A percentile compares a stretch with the other conserved stretches of the same genome.
Evolutionary conservation across 2,329 filamentous ascomycete species (phyloP).

Genomic region (Aspergillus versicolor): DNA sequence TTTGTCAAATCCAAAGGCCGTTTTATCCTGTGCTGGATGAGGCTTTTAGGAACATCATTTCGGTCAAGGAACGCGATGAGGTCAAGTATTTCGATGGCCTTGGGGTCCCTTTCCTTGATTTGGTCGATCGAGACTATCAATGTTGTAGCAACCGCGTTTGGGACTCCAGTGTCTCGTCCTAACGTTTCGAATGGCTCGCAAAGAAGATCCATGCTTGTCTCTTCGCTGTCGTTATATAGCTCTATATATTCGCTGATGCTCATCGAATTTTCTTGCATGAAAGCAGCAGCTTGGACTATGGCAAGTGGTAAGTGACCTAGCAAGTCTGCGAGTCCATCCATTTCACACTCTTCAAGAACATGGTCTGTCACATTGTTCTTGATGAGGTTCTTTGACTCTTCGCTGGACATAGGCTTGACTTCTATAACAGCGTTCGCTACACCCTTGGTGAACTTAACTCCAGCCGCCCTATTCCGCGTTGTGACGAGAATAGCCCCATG

Average conservation of each 20-base stretch:
- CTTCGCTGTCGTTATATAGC: conserved; percentile 14
- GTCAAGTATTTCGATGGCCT: conserved; percentile 9
- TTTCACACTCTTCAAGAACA: conserved; percentile 7
- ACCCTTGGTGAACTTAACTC: conserved; percentile 12
- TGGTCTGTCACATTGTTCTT: conserved; percentile 5
- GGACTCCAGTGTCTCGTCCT: conserved; percentile 10
- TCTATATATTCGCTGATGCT: conserved; percentile 15
- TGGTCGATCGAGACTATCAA: conserved; percentile 15
- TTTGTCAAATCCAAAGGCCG: conserved; percentile 7
- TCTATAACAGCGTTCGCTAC: conserved; percentile 6
- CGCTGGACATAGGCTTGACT: conserved; percentile 10
- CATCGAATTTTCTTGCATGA: conserved; percentile 15
- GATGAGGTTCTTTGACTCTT: conserved; percentile 12
- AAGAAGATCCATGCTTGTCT: conserved; percentile 14
- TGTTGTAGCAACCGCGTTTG: conserved; percentile 14
- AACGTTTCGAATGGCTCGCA: conserved; percentile 15
- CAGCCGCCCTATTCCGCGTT: conserved; percentile 14
- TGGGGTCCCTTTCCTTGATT: conserved; percentile 10
- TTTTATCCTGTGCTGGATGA: conserved; percentile 9
- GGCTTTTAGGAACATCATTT: conserved; percentile 7
- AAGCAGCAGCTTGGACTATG: conserved; percentile 13
- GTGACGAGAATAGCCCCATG: conserved; percentile 8
- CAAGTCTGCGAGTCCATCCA: conserved; percentile 7
- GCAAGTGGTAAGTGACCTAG: conserved; percentile 14
- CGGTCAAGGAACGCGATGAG: conserved; percentile 13